Base-by-base conservation (phyloP, 1,284 basidiomycete genomes). In the Acaromyces ingoldii region DNA sequence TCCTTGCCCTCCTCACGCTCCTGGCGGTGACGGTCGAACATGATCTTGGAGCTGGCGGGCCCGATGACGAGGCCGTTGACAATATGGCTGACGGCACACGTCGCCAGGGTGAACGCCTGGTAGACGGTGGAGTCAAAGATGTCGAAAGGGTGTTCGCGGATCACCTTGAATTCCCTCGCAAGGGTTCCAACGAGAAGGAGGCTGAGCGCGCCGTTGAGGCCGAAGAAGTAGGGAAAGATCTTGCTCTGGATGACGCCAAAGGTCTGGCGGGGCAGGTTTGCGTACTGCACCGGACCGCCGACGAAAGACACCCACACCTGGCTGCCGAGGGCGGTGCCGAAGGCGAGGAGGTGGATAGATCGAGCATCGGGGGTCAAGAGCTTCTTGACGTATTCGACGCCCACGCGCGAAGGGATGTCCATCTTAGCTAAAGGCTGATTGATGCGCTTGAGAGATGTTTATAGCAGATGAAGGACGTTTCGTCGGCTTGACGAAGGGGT, bases 221-320 rank as follows among this genome's bases (percentile, higher is more conserved):
- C 74, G 67, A 90, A 89, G 77, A 88, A 90, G 52, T 85, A 74
- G 1, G 88, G 87, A 76, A 88, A 87, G 0, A 81, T 82, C 62
- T 81, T 81, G 65, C 86, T 82, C 72, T 90, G 87, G 31, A 91
- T 80, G 37, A 80, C 77, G n/a, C 85, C 83, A 62, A 90, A 90
- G 56, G 85, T 83, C 49, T 85, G 82, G 45, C 84, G 81, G 19
- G 86, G 59, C 39, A 60, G 29, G 29, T 40, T 45, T 19, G 39
- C 48, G 51, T 49, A 60, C 19, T 46, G 34, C 28, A 56, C 51
- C 10, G 59, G 45, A 17, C 50, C 59, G 13, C 44, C 42, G 13
- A 62, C 41, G 25, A 60, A 57, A 17, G 51, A 34, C 2, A 51
- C 42, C 48, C 51, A 62, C 9, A 58, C 41, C 6, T 26, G 19